These are phyloP conservation scores for Microcera coccophila DNA, from an alignment of 2,329 filamentous ascomycete genomes.

Conservation along the genomic window DNA sequence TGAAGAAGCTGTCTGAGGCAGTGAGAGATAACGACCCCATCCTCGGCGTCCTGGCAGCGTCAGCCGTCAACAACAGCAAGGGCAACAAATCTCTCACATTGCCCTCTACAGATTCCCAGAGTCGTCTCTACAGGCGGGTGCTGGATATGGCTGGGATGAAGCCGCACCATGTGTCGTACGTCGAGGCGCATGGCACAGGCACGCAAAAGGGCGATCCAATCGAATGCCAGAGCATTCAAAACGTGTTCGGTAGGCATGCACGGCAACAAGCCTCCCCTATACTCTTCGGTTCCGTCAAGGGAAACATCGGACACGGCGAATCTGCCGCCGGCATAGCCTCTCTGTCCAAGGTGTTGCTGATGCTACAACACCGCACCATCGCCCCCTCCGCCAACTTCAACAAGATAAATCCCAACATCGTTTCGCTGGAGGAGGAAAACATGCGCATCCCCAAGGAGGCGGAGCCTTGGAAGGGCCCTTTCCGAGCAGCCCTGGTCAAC, in stretches of 20 bases:
- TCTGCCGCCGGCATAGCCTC: slow-evolving; percentile 27
- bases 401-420: slow-evolving; percentile 28
- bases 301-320: slow-evolving; percentile 29
- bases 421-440: slow-evolving; percentile 8
- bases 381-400: slow-evolving; percentile 26
- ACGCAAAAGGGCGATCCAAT: slow-evolving; percentile 45
- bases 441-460: slow-evolving; percentile 9
- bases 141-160: slow-evolving; percentile 42
- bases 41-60: slow-evolving; percentile 68
- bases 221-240: slow-evolving; percentile 29
- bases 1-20: slow-evolving; percentile 76
- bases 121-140: slow-evolving; percentile 66
- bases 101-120: slow-evolving; percentile 71
- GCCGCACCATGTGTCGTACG: slow-evolving; percentile 25
- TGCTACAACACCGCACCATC: slow-evolving; percentile 26
- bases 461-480: slow-evolving; percentile 14
- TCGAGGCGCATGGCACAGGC: slow-evolving; percentile 48
- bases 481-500: slow-evolving; percentile 30
- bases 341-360: slow-evolving; percentile 31
- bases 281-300: slow-evolving; percentile 30
- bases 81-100: slow-evolving; percentile 81
- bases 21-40: slow-evolving; percentile 71
- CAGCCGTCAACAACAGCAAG: slow-evolving; percentile 76
- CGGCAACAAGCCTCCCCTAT: slow-evolving; percentile 7
- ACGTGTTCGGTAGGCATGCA: slow-evolving; percentile 11